A percentile compares a stretch with the other conserved stretches of the same genome.
These are phyloP conservation scores for Populus hybrid DNA, from an alignment of 441 rosid genomes.

Conservation along the genomic window DNA sequence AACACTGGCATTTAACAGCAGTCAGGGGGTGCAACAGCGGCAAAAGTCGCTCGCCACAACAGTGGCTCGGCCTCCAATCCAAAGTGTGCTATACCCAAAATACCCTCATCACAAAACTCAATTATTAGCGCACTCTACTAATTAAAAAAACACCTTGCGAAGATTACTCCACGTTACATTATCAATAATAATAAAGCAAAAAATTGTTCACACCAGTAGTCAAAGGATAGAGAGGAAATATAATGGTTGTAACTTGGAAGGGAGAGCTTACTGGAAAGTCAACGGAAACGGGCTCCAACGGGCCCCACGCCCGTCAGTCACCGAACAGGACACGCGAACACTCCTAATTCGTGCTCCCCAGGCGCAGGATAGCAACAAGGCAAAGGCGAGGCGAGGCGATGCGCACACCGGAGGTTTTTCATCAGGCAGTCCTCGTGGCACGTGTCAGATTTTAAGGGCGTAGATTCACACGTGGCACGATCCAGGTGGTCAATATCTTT, in stretches of 20 bases:
- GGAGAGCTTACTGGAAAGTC: slow-evolving; percentile 9
- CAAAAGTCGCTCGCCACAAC: background rate
- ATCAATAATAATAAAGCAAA: too few species aligned
- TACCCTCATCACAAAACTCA: background rate
- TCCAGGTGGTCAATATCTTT: background rate
- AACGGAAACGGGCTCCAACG: slow-evolving; percentile 14
- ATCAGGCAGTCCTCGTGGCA: background rate
- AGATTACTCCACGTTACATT: background rate
- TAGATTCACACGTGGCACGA: background rate
- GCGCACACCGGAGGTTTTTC: background rate
- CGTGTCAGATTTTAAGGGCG: slow-evolving; percentile 15
- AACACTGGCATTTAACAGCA: background rate
- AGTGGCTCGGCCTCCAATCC: background rate
- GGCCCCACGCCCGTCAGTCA: slow-evolving; percentile 17
- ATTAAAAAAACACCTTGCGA: background rate
- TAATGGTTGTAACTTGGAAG: background rate
- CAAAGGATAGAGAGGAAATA: background rate
- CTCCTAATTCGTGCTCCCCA: slow-evolving; percentile 10
- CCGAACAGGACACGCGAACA: background rate
- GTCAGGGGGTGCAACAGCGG: background rate
- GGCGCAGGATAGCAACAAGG: slow-evolving; percentile 17
- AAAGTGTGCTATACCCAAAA: background rate
- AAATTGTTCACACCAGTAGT: background rate
- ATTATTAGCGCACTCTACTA: background rate
- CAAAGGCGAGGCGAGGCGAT: slow-evolving; percentile 1